Evolutionary conservation across 352 stramenopile species (phyloP), one percentile per base, ranked within the genome.

Genomic region (Elongisporangium anandrum): DNA sequence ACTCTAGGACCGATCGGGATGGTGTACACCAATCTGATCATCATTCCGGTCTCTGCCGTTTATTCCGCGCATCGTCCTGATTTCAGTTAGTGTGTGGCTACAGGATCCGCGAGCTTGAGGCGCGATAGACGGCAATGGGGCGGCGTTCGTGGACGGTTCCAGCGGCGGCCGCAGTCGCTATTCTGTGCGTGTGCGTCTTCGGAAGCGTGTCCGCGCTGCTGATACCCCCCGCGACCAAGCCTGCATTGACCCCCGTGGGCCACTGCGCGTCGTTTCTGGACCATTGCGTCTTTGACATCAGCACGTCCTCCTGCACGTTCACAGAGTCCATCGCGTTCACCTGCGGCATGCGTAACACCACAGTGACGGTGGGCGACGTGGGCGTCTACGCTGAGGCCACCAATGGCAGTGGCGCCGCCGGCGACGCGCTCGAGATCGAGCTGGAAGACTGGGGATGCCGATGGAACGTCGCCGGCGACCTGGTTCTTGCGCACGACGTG

Each of bases 391-490:
- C 34, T 21, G 54, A 34, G 24, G 16, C 24, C 8, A 21, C 52
- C 4, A 57, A 60, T 38, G 39, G 24, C 12, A 57, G 53, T 21
- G 21, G 6, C 26, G 26, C 39, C 5, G 39, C 50, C 13, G 52
- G 50, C 3, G 63, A 53, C 2, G 53, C 15, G 13, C 52, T 38
- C 4, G 49, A 52, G 17, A 51, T 55, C 20, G 57, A 61, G 34
- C 59, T 76, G 2, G 38, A 52, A n/a, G 73, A 66, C 4, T 80
- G 66, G 24, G 62, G 66, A 3, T 91, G 81, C n/a, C 72, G 66
- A 34, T 88, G 77, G 79, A 79, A 88, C 57, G 60, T 91, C 51
- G 68, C 79, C 5, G 81, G 81, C 23, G 68, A 85, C 55, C 64
- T 91, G 5, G 54, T 69, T 5, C n/a, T 91, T 4, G 72, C 60